phyloP scores from a whole-genome alignment of 2,329 filamentous ascomycete species.

The Emergomyces pasteurianus region DNA sequence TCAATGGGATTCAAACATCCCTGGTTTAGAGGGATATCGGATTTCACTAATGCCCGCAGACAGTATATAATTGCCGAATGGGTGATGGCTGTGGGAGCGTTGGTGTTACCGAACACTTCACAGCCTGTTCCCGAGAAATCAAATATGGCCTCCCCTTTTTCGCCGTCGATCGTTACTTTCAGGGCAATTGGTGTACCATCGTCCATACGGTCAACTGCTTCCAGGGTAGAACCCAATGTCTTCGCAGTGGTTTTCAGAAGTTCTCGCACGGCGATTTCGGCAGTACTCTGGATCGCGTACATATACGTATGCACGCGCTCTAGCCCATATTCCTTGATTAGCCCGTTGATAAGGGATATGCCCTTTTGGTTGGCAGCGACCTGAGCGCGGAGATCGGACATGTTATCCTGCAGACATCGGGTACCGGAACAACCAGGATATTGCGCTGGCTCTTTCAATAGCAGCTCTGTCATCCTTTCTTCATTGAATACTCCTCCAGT shows the following conservation, averaged over 20 bases:
- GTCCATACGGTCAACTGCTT: constrained; percentile 74
- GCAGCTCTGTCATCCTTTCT: constrained; percentile 56
- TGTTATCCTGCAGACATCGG: constrained; percentile 66
- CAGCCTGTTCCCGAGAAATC: constrained; percentile 68
- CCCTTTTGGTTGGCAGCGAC: constrained; percentile 80
- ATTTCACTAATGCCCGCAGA: constrained; percentile 63
- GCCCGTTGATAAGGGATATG: constrained; percentile 59
- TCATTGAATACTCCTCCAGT: constrained; percentile 69
- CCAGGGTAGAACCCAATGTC: constrained; percentile 57
- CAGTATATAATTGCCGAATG: constrained; percentile 81
- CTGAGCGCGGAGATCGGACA: constrained; percentile 78
- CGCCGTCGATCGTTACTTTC: constrained; percentile 60
- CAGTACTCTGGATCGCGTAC: constrained; percentile 69
- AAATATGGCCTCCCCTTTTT: constrained; percentile 64
- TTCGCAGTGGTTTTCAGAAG: constrained; percentile 61
- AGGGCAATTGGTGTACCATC: constrained; percentile 69
- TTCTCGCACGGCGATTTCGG: constrained; percentile 61
- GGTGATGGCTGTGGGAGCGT: constrained; percentile 70
- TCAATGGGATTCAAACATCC: constrained; percentile 68
- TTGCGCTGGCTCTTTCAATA: constrained; percentile 61
- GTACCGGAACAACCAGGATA: constrained; percentile 69
- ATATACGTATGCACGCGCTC: constrained; percentile 73
- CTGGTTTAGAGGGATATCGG: constrained; percentile 78
- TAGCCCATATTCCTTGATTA: constrained; percentile 69
- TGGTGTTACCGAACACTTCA: constrained; percentile 69